Evolutionary conservation across 2,329 filamentous ascomycete genomes (phyloP), one percentile per base, ranked within the genome.

Genomic region (Fusarium napiforme): DNA sequence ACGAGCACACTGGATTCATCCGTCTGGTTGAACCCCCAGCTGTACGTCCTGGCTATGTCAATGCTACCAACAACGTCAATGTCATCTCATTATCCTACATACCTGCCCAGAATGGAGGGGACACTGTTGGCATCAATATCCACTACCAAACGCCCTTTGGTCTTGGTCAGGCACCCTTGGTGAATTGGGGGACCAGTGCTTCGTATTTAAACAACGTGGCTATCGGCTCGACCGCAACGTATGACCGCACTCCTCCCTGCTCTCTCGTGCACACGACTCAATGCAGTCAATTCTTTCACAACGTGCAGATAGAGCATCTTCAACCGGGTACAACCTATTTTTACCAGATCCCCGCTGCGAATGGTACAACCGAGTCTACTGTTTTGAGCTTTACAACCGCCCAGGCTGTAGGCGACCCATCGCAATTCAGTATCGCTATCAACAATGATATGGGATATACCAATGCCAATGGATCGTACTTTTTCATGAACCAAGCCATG

Each of bases 211-310:
- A 26, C 9, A 43, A n/a, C 2, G 1, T 8, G 8, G 28, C 61
- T 30, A 11, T 3, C 4, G 61, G 61, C 12, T 39, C 7, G 4
- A 64, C 30, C 0, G 8, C 0, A 16, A 64, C 61, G 14, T 62
- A 64, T 6, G 26, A 62, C 3, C 61, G 61, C 10, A 62, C 61
- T 2, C 61, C 61, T 45, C 37, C 37, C 0, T 64, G 57, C 3
- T 34, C 61, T 10, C 15, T 9, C 2, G 30, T 64, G 1, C 8
- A 15, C 10, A 1, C 30, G 4, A 64, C 45, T 0, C 45, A 64
- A 16, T 64, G 61, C 39, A 64, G 57, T 3, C 45, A 64, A 5
- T 64, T 64, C 37, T 64, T 64, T 2, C 57, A 64, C 32, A 26
- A 62, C 8, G 32, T 62, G 2, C 57, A 62, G 4, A 64, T 64